A percentile compares a stretch with the other conserved stretches of the same genome.
Conservation (phyloP, 768 basidiomycete genomes). For the Candolleomyces eurysporus region DNA sequence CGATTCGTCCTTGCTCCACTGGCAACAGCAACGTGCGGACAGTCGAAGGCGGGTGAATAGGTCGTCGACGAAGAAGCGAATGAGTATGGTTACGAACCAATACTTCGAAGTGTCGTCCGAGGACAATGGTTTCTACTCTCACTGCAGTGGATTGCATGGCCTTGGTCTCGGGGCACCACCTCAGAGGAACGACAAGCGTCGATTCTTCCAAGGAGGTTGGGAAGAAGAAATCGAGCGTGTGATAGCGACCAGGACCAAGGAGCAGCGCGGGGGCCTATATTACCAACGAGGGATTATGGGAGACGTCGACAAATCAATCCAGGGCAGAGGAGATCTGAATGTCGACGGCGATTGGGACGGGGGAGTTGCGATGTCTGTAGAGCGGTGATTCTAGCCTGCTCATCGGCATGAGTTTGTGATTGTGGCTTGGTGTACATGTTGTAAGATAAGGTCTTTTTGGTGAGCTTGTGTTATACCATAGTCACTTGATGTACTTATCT, state of each 20-base stretch:
- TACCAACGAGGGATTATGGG: not conserved
- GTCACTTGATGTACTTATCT: not conserved
- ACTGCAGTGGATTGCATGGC: not conserved
- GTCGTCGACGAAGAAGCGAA: constrained; percentile 45
- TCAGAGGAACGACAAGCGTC: not conserved
- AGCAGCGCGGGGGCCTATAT: not conserved
- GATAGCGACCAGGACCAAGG: not conserved
- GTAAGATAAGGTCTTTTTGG: not conserved
- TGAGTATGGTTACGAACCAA: constrained; percentile 67
- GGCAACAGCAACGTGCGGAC: constrained; percentile 16
- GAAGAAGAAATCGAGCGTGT: constrained; percentile 1
- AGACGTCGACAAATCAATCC: too few species aligned
- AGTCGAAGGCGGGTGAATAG: constrained; percentile 17
- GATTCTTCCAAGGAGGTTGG: constrained; percentile 3
- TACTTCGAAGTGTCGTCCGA: constrained; percentile 50
- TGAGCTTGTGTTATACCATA: not conserved
- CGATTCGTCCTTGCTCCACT: constrained; percentile 36
- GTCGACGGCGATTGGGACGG: not conserved
- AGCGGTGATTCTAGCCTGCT: not conserved
- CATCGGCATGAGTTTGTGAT: not conserved
- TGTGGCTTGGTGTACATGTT: not conserved
- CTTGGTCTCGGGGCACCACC: not conserved
- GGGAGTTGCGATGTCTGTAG: not conserved
- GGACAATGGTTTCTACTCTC: constrained; percentile 36
- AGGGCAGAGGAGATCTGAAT: not conserved